phyloP scores from a whole-genome alignment of 768 basidiomycete species.

The Lactarius quietus region DNA sequence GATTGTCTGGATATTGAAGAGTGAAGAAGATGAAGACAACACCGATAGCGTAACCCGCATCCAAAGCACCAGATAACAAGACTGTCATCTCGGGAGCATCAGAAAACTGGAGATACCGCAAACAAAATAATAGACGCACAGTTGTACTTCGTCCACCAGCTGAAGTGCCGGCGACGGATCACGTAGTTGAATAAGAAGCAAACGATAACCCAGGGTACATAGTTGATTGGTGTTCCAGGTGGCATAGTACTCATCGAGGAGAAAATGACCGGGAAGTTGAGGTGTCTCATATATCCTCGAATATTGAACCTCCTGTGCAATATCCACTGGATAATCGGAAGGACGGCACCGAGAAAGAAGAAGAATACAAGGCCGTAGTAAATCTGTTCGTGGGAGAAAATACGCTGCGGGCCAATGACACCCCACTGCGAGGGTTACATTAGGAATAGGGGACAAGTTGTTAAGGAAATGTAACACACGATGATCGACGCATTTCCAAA shows the following conservation, averaged over 20 bases:
- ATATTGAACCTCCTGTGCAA: constrained; percentile 30
- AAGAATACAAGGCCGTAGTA: constrained; percentile 52
- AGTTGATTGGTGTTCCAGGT: too few relatives aligned
- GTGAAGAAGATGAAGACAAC: constrained; percentile 55
- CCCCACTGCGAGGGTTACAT: constrained; percentile 38
- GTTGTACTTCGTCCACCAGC: constrained; percentile 41
- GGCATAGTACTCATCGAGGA: too few relatives aligned
- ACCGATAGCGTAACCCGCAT: constrained; percentile 62
- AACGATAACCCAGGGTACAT: too few relatives aligned
- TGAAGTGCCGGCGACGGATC: constrained; percentile 38
- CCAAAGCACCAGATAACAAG: constrained; percentile 66
- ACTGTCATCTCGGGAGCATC: constrained; percentile 38
- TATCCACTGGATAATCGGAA: constrained; percentile 54
- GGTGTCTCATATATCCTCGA: too few relatives aligned
- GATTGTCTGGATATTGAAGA: constrained; percentile 34
- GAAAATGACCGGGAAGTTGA: too few relatives aligned
- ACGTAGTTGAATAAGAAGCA: too few relatives aligned
- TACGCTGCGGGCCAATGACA: too few relatives aligned
- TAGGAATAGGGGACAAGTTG: neutral
- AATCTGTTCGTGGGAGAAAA: too few relatives aligned
- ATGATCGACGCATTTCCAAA: constrained; percentile 79
- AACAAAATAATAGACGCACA: constrained; percentile 26
- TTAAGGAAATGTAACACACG: constrained; percentile 37
- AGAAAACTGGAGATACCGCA: neutral
- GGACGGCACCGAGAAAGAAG: constrained; percentile 71